A percentile compares a stretch with the other conserved stretches of the same genome.
Conservation (phyloP, 169 alveolate genomes). For the Plasmodium malariae region DNA sequence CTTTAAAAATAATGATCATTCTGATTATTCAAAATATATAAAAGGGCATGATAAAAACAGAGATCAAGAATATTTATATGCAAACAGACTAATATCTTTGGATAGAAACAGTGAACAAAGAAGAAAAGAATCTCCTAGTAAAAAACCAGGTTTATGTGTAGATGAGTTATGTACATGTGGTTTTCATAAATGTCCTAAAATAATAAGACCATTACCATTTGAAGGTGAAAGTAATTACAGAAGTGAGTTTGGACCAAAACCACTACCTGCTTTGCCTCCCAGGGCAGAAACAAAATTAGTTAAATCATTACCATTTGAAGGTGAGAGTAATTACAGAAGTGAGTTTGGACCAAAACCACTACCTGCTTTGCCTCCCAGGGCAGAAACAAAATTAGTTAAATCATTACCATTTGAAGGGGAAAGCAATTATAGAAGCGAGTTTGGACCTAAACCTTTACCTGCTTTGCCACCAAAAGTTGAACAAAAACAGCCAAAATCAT, state of each 20-base stretch:
- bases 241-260: slow-evolving; percentile 79
- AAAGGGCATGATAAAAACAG: slow-evolving; percentile 16
- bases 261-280: slow-evolving; percentile 74
- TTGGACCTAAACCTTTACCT: slow-evolving; percentile 80
- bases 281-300: slow-evolving; percentile 56
- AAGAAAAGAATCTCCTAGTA: slow-evolving; percentile 80
- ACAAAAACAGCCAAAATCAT: slow-evolving; percentile 59
- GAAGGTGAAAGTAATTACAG: slow-evolving; percentile 80
- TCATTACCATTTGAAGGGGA: slow-evolving; percentile 82
- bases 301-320: slow-evolving; percentile 79
- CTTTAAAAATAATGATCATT: slow-evolving; percentile 11
- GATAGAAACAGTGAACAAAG: slow-evolving; percentile 78
- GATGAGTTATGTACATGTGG: slow-evolving; percentile 85
- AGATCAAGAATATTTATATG: slow-evolving; percentile 22
- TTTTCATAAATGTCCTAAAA: slow-evolving; percentile 79
- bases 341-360: slow-evolving; percentile 81
- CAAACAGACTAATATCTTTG: slow-evolving; percentile 39
- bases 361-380: slow-evolving; percentile 68
- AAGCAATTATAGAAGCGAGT: slow-evolving; percentile 79
- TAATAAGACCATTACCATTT: slow-evolving; percentile 77
- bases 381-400: slow-evolving; percentile 48
- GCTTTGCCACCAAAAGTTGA: slow-evolving; percentile 47
- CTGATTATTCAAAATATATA: slow-evolving; percentile 15
- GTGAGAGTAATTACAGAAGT: slow-evolving; percentile 75
- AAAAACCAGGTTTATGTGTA: slow-evolving; percentile 81